Evolutionary conservation across 1,284 basidiomycete species (phyloP), one percentile per base, ranked within the genome.

Genomic region (Psilocybe mexicana): DNA sequence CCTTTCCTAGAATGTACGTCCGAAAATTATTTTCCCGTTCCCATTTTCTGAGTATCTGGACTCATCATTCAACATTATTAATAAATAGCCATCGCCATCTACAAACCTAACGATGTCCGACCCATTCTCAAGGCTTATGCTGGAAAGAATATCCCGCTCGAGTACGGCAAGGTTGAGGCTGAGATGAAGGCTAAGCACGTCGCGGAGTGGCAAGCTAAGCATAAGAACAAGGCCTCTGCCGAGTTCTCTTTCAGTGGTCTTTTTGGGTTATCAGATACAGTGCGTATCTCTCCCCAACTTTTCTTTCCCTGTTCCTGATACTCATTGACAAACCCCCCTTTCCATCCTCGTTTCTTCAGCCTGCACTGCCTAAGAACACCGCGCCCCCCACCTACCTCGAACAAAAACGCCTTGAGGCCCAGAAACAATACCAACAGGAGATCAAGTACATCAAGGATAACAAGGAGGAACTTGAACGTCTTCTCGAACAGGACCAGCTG

Each of bases 1-100:
- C 96, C 96, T 0, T 98, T 98, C 87, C 84, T 99, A 6, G 96
- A 99, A 78, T 94, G 94, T 94, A 72, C 50, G 89, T 79, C 47
- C 7, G 10, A 45, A 18, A 18, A 18, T 18, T 18, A 18, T 18
- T 18, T 18, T 18, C 18, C 18, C 18, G 18, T 18, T 18, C 18
- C 18, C n/a, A 36, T 49, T 55, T 50, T 59, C 23, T 24, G 33
- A 43, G 4, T 6, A 5, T 36, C 28, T 36, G 10, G 2, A n/a
- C 26, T 25, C 44, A 28, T 36, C 7, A 23, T 61, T 11, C 52
- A 23, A 47, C 61, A 6, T 11, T 10, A 18, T 18, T 45, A 49
- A 26, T 24, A 47, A 40, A n/a, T 65, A 96, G 94, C 93, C 5
- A 90, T 96, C 59, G 93, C 85, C 0, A 94, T 96, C 62, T 94